Evolutionary conservation across 2,329 filamentous ascomycete species (phyloP), one percentile per base, ranked within the genome.

Genomic region (Clarireedia hainanense): DNA sequence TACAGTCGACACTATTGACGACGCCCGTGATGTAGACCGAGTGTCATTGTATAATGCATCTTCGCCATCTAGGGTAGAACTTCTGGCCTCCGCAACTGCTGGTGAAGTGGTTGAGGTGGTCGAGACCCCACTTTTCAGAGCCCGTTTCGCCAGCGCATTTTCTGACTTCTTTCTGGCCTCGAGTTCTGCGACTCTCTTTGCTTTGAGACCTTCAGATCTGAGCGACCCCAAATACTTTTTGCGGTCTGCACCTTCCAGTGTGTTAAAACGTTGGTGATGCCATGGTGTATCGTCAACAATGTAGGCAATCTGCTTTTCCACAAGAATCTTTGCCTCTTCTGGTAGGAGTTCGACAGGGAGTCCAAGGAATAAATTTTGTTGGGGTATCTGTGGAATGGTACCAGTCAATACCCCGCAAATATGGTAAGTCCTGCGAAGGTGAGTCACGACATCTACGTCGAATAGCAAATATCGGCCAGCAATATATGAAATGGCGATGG

Each of bases 331-430:
- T 4, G 86, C 91, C 75, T 99, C 94, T 73, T 97, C 94, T 1
- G 89, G 86, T 75, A 94, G 89, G 46, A 99, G 77, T 75, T 96
- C 88, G 26, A 97, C 74, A 2, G 94, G 94, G 50, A 97, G 74
- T 47, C 91, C 89, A 57, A 92, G 80, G 69, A 97, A 97, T 57
- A 96, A 81, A 73, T 96, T 97, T 73, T 99, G 94, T 64, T 95
- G 92, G 5, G 91, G 91, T 56, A 90, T 86, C 72, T 97, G 91
- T 2, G 94, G 92, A 30, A 96, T 83, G 6, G 89, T 91, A 56
- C 94, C 94, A 58, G 89, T 85, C 55, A 96, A 78, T 34, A 94
- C 86, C 60, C 91, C 91, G 67, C 88, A 91, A 65, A 96, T 90
- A 69, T 89, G 85, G 74, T 96, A 81, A 65, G 83, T 77, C 60